Evolutionary conservation across 106 monocot species (phyloP), one percentile per base, ranked within the genome.

Genomic region (Narthecium ossifragum): DNA sequence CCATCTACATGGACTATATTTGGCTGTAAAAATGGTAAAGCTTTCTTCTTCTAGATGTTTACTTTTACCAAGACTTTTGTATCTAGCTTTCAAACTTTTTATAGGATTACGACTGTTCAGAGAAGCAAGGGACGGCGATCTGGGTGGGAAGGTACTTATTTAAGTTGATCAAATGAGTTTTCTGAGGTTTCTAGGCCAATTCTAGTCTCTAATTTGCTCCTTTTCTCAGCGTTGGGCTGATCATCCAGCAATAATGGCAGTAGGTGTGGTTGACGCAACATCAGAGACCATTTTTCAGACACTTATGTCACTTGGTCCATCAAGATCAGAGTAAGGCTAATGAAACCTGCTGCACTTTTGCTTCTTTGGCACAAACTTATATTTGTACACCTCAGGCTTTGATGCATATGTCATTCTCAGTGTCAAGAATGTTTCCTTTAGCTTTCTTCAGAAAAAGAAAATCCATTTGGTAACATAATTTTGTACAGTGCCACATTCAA

Each of bases 211-310:
- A 20, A 30, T 11, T 63, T 62, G 20, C 22, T 51, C 27, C 18
- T 63, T 55, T 77, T 26, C 31, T 73, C 75, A 96, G 90, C 60
- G 64, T 51, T 81, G 90, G 86, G 76, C 77, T 69, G 81, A 86
- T 70, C 78, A 98, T 71, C 90, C 90, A 41, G 90, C 90, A 65
- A 70, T 91, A 81, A 98, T 91, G 96, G 96, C 96, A 43, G 90
- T 98, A 17, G 86, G 96, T 14, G 86, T 84, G 13, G 81, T 98
- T 38, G 90, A 90, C 56, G 84, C 81, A 69, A 64, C 72, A 71
- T 81, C 96, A 23, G 96, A 98, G 75, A 78, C 75, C 34, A 85
- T 98, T 47, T 98, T 91, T 50, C 65, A 53, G 40, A 84, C 87
- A 60, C 22, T 98, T 26, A 98, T 98, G 90, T 98, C 96, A 59